A percentile compares a stretch with the other conserved stretches of the same genome.
Conservation (phyloP, 208 protist species). For the Trypanosoma vivax region DNA sequence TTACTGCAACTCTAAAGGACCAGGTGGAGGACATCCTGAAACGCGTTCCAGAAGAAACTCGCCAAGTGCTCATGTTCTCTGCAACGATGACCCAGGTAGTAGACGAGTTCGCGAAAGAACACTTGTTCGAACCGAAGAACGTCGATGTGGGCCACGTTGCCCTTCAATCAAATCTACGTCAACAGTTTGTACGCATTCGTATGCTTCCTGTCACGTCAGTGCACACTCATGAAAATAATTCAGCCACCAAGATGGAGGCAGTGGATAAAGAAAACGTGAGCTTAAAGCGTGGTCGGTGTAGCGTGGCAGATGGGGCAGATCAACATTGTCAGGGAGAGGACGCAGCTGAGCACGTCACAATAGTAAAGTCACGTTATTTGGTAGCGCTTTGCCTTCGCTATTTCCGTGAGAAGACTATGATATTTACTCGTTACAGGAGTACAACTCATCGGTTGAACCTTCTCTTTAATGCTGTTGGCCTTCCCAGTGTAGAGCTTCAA, state of each 20-base stretch:
- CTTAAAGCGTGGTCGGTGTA: no score
- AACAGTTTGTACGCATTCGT: slow-evolving; percentile 85
- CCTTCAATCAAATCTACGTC: slow-evolving; percentile 75
- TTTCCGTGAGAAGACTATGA: slow-evolving; percentile 69
- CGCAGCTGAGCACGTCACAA: slow-evolving; percentile 47
- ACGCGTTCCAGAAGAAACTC: slow-evolving; percentile 62
- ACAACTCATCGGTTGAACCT: slow-evolving; percentile 76
- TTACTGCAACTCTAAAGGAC: slow-evolving; percentile 97
- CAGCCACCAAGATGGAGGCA: no score
- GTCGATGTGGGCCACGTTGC: slow-evolving; percentile 89
- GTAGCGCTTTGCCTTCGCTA: slow-evolving; percentile 76
- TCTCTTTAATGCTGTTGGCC: slow-evolving; percentile 66
- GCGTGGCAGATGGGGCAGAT: slow-evolving; percentile 36
- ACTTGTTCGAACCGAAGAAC: slow-evolving; percentile 80
- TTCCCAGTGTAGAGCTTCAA: slow-evolving; percentile 74
- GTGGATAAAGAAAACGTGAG: no score
- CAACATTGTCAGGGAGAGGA: slow-evolving; percentile 2
- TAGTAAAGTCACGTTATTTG: slow-evolving; percentile 75
- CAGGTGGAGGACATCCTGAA: slow-evolving; percentile 96
- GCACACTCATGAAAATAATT: neutral
- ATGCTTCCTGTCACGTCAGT: neutral
- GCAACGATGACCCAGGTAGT: slow-evolving; percentile 89
- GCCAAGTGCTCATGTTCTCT: slow-evolving; percentile 85
- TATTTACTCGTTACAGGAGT: slow-evolving; percentile 85
- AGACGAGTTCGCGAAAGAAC: slow-evolving; percentile 77